Base-by-base conservation (phyloP, 345 rosid genomes). In the Pistacia integerrima region DNA sequence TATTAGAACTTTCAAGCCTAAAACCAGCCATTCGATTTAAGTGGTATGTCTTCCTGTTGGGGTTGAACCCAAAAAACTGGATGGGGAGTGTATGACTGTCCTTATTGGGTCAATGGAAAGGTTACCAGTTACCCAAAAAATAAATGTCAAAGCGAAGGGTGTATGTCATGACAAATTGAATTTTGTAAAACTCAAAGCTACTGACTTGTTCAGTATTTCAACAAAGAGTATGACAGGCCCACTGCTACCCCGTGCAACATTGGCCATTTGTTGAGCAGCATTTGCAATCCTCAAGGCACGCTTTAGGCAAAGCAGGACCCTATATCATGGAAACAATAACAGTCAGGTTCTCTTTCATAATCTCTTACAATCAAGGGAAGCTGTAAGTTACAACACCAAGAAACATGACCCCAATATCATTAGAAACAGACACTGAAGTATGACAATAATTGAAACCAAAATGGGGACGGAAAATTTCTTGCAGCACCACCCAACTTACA, bases 201-300 rank as follows among this genome's bases (percentile, higher is more conserved):
- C 90, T 73, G 74, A 92, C 98, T 92, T 92, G 88, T 91, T 94
- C 84, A 94, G 82, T 80, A 92, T 92, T 85, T 92, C 97, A 17
- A 92, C 91, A 77, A 91, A 91, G 72, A 94, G 92, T 0, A 84
- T 84, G 54, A 90, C 93, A 14, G 98, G 92, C 70, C 97, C 97
- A 49, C 87, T 86, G 84, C 85, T 88, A 69, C 97, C 97, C 61
- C 98, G 75, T 11, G 90, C 86, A 61, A 87, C 91, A 70, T 74
- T 94, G 52, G 90, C 84, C 93, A 94, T 91, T 76, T 94, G 93
- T 84, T 94, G 98, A 70, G 97, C 97, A 72, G 97, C 93, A 82
- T 92, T 92, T 5, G 98, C 97, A 72, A 94, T 94, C 80, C 98
- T 84, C 77, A 94, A 76, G 51, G 97, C 94, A 74, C 97, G 92